Evolutionary conservation across 2,329 filamentous ascomycete genomes (phyloP).

Genomic region (Zasmidium cellare): DNA sequence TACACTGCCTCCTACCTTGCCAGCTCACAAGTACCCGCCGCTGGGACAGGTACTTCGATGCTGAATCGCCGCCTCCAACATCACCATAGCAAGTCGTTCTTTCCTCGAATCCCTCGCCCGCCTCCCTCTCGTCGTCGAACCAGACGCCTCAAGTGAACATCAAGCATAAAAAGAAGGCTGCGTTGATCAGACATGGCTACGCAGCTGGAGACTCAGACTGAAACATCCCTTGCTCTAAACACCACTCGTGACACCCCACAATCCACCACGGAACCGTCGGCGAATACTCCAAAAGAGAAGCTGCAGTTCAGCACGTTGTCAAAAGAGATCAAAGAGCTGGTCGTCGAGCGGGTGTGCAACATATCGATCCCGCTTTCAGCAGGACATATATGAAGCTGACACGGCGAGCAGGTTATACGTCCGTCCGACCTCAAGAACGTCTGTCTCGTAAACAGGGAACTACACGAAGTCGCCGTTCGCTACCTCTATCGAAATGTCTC

Average conservation of each 20-base stretch:
- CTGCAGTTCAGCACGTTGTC: conserved; percentile 22
- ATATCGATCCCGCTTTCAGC: neutral
- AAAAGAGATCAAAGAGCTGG: conserved; percentile 27
- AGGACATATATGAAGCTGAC: conserved; percentile 5
- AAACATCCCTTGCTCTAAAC: neutral
- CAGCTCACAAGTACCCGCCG: neutral
- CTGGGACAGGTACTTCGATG: neutral
- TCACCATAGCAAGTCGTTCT: neutral
- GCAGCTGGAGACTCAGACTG: conserved; percentile 17
- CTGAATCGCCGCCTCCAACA: neutral
- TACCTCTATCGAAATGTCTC: conserved; percentile 48
- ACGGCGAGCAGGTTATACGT: conserved; percentile 39
- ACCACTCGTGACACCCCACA: neutral
- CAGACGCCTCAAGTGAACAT: neutral
- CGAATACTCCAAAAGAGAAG: conserved; percentile 7
- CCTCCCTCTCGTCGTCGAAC: neutral
- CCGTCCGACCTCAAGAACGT: conserved; percentile 50
- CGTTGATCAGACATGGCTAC: conserved; percentile 17
- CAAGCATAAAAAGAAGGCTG: neutral
- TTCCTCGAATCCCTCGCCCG: neutral
- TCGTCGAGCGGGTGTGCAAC: conserved; percentile 26
- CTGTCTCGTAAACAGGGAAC: conserved; percentile 48
- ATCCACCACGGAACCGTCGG: neutral
- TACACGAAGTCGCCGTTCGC: conserved; percentile 48
- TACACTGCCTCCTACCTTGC: neutral